Percentiles rank a stretch among this genome's conserved stretches.
These are phyloP conservation scores for Rhipidocladum racemiflorum DNA, from an alignment of 176 grass and related monocot species.

Conservation along the genomic window DNA sequence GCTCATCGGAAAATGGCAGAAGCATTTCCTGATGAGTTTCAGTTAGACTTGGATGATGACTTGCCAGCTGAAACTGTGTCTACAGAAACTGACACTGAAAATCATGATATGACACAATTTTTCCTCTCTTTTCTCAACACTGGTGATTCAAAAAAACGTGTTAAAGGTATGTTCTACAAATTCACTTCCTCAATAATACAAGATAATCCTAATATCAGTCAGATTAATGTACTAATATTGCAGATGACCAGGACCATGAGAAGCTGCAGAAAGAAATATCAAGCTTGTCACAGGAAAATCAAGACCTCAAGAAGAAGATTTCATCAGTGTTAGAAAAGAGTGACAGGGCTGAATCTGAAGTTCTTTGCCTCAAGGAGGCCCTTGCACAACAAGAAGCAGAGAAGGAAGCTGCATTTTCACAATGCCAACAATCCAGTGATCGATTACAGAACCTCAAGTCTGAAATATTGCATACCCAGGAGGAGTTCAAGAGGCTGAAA, in stretches of 20 bases:
- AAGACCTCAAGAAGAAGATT: constrained; percentile 76
- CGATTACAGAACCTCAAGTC: constrained; percentile 58
- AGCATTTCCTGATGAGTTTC: constrained; percentile 81
- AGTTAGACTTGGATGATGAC: constrained; percentile 73
- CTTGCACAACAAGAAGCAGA: constrained; percentile 59
- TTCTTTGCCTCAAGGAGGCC: constrained; percentile 48
- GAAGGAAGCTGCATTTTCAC: constrained; percentile 59
- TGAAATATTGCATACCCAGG: constrained; percentile 72
- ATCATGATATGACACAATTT: constrained; percentile 53
- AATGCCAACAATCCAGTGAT: constrained; percentile 60
- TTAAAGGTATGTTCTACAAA: constrained; percentile 45
- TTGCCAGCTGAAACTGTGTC: constrained; percentile 46
- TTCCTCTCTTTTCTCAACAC: constrained; percentile 51
- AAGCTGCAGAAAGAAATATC: constrained; percentile 77
- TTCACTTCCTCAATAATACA: neutral
- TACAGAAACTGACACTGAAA: constrained; percentile 37
- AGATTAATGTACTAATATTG: constrained; percentile 1
- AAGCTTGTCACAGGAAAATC: constrained; percentile 74
- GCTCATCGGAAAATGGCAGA: constrained; percentile 87
- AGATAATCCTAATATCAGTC: constrained; percentile 7
- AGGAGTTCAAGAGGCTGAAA: constrained; percentile 77
- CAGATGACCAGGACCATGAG: constrained; percentile 64
- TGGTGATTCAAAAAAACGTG: constrained; percentile 48
- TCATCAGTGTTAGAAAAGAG: constrained; percentile 53
- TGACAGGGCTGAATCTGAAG: constrained; percentile 58